Percentiles rank a stretch among this genome's conserved stretches.
phyloP scores from a whole-genome alignment of 2,329 filamentous ascomycete genomes.

The Alternaria solani region DNA sequence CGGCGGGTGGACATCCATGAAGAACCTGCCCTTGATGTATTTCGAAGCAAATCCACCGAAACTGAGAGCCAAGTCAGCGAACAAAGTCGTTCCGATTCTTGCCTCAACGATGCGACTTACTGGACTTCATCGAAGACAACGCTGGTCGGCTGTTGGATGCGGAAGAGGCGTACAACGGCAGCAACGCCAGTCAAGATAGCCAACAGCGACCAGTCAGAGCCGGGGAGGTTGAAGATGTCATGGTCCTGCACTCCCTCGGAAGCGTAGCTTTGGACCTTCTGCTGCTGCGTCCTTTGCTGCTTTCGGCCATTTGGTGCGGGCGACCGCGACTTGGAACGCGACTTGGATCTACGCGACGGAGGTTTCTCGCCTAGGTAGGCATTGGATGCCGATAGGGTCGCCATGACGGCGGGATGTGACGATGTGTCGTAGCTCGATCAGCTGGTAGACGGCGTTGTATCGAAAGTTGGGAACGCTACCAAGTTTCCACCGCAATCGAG shows the following conservation, averaged over 20 bases:
- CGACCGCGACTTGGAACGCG: constrained; percentile 47
- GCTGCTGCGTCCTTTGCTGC: constrained; percentile 45
- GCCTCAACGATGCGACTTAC: constrained; percentile 65
- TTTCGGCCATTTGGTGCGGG: constrained; percentile 40
- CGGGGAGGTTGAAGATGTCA: constrained; percentile 87
- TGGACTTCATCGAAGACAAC: constrained; percentile 99
- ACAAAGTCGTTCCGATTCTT: neutral
- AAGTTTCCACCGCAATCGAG: constrained; percentile 19
- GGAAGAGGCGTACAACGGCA: constrained; percentile 83
- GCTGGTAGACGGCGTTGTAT: constrained; percentile 26
- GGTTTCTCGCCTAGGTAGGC: constrained; percentile 45
- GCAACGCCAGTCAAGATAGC: constrained; percentile 76
- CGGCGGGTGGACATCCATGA: constrained; percentile 99
- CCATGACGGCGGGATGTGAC: constrained; percentile 45
- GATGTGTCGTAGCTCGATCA: constrained; percentile 30
- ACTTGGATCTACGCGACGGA: constrained; percentile 37
- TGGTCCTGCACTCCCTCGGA: constrained; percentile 86
- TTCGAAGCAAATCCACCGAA: constrained; percentile 98
- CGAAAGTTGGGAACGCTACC: constrained; percentile 10
- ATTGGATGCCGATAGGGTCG: constrained; percentile 42
- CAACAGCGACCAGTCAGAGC: constrained; percentile 82
- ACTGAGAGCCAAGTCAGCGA: constrained; percentile 58
- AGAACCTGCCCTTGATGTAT: constrained; percentile 99
- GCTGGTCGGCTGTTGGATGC: constrained; percentile 94
- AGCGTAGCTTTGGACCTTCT: constrained; percentile 65